Base-by-base conservation (phyloP, 2,329 filamentous ascomycete genomes). In the Aspergillus thermomutatus region DNA sequence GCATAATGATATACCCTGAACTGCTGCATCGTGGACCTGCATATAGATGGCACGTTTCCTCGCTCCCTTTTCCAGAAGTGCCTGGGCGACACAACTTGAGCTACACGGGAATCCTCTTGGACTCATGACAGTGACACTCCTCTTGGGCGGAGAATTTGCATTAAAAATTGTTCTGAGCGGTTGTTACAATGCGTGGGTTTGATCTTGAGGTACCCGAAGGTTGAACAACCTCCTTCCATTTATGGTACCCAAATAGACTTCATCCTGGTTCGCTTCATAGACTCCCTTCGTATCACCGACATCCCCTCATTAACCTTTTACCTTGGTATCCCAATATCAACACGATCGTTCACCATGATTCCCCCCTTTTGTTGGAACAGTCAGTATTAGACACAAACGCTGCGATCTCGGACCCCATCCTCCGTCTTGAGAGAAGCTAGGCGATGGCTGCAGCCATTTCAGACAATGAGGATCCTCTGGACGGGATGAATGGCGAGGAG, bases 1-100 rank as follows among this genome's bases (percentile, higher is more conserved):
- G 41, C 27, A 47, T 57, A 27, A 54, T 50, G 54, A 48, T 57
- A 57, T 57, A 57, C 55, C 55, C 52, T 55, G 46, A 28, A 19
- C 11, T 46, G 17, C 23, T 26, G 53, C 17, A 41, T 55, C 21
- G 17, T 21, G 46, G 19, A 14, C 31, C 3, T 37, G 14, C 11
- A 3, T 17, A 34, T 37, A 37, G 2, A 37, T 17, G 31, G 14
- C 28, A 31, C 11, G 28, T 31, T 31, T 31, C 28, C n/a, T n/a
- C n/a, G 17, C 1, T 37, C 3, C 14, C 17, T 7, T 7, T 17
- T 17, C 14, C 31, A 37, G 31, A 37, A 37, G 11, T 14, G 17
- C 3, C 11, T 5, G 31, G 17, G 31, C 4, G 11, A 14, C 11
- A 14, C 11, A 14, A 34, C 14, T 17, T 7, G 31, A 17, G 31